Conservation (phyloP, 2,329 filamentous ascomycete species). For the Immersiporthe knoxdaviesiana region DNA sequence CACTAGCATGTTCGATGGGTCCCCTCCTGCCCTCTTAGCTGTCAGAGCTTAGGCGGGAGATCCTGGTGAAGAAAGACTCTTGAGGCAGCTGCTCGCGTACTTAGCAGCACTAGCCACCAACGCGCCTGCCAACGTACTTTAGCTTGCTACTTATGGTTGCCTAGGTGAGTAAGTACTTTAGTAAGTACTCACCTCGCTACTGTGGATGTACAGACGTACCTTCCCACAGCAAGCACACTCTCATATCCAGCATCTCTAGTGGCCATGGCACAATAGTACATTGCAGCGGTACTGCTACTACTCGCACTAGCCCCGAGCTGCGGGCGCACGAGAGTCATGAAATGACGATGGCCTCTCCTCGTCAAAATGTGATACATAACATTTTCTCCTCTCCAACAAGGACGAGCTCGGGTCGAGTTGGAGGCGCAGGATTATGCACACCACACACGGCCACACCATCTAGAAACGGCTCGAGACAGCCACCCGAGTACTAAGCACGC, state of each 20-base stretch:
- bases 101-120: not conserved
- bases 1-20: not conserved
- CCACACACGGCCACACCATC: not conserved
- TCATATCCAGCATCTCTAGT: too few relatives aligned
- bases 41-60: not conserved
- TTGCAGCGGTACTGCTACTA: not conserved
- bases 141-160: not conserved
- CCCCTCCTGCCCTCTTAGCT: not conserved
- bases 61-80: not conserved
- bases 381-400: not conserved
- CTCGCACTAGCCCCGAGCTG: not conserved
- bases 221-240: too few relatives aligned
- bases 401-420: not conserved
- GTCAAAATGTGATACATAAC: conserved; percentile 4
- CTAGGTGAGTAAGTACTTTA: too few relatives aligned
- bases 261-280: not conserved
- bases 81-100: not conserved
- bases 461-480: not conserved
- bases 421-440: not conserved
- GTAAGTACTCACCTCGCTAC: too few relatives aligned
- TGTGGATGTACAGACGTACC: too few relatives aligned
- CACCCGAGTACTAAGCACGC: conserved; percentile 18
- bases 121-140: not conserved
- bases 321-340: not conserved
- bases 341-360: conserved; percentile 1